phyloP scores from a whole-genome alignment of 2,329 filamentous ascomycete species.

The Scedosporium apiospermum region DNA sequence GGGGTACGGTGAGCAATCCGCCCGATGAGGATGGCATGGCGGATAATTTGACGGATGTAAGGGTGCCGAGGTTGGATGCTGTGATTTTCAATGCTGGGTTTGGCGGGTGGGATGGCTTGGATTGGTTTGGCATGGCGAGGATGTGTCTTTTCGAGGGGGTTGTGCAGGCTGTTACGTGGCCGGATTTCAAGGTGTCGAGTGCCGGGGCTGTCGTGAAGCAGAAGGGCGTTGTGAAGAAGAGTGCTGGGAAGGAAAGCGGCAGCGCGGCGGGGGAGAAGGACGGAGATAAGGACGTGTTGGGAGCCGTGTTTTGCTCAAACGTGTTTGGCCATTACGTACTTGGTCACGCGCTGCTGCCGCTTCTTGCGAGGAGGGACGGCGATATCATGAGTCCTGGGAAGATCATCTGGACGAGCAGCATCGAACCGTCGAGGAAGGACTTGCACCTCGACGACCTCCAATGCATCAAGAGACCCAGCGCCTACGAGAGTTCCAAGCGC shows the following conservation, averaged over 20 bases:
- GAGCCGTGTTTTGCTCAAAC: constrained; percentile 82
- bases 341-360: constrained; percentile 65
- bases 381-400: constrained; percentile 42
- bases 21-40: constrained; percentile 21
- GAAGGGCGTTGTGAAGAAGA: not conserved
- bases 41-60: constrained; percentile 31
- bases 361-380: constrained; percentile 46
- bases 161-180: constrained; percentile 63
- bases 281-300: constrained; percentile 43
- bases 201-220: constrained; percentile 20
- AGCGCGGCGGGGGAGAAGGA: too few species aligned
- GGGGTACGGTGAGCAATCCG: constrained; percentile 35
- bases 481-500: constrained; percentile 84
- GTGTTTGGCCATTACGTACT: constrained; percentile 94
- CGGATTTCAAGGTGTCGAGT: constrained; percentile 61
- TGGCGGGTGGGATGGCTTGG: constrained; percentile 73
- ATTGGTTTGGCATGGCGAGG: constrained; percentile 24
- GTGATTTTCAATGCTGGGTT: constrained; percentile 83
- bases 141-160: constrained; percentile 49
- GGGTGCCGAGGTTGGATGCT: constrained; percentile 63
- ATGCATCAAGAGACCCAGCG: constrained; percentile 46
- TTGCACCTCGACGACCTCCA: constrained; percentile 69
- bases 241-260: not conserved
- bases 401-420: constrained; percentile 78
- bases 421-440: constrained; percentile 51